These are phyloP conservation scores for Phalaenopsis hybrid DNA, from an alignment of 116 monocot species.

Conservation along the genomic window DNA sequence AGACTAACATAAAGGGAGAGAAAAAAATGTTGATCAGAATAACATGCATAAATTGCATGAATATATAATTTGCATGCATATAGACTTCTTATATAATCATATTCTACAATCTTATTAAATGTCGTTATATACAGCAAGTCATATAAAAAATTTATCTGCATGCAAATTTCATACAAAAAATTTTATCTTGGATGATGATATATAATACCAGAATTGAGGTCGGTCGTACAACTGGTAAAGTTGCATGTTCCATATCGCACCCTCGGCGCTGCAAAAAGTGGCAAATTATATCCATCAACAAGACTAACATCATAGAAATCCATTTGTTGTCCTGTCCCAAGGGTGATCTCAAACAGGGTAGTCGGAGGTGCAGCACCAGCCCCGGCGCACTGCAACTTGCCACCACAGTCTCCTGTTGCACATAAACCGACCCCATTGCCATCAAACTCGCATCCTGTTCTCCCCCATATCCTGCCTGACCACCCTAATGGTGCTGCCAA, in stretches of 20 bases:
- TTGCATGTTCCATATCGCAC: background rate
- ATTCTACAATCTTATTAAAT: no score
- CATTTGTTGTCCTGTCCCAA: conserved; percentile 29
- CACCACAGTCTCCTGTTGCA: conserved; percentile 44
- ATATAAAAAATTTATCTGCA: no score
- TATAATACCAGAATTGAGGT: conserved; percentile 28
- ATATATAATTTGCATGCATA: no score
- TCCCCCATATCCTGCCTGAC: conserved; percentile 71
- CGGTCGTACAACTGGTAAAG: conserved; percentile 25
- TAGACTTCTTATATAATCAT: no score
- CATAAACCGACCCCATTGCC: conserved; percentile 22
- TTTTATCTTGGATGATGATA: no score
- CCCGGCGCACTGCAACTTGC: conserved; percentile 30
- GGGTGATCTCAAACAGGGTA: conserved; percentile 80
- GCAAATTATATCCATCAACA: conserved; percentile 46
- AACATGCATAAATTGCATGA: no score
- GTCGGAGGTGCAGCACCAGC: conserved; percentile 50
- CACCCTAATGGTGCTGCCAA: conserved; percentile 27
- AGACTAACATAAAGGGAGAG: no score
- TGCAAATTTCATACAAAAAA: no score
- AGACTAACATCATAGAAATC: conserved; percentile 61
- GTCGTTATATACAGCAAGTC: no score
- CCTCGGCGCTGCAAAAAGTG: no score
- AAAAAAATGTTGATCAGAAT: no score
- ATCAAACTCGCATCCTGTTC: conserved; percentile 38